Conservation (phyloP, 768 basidiomycete species). For the Mycena alexandri region DNA sequence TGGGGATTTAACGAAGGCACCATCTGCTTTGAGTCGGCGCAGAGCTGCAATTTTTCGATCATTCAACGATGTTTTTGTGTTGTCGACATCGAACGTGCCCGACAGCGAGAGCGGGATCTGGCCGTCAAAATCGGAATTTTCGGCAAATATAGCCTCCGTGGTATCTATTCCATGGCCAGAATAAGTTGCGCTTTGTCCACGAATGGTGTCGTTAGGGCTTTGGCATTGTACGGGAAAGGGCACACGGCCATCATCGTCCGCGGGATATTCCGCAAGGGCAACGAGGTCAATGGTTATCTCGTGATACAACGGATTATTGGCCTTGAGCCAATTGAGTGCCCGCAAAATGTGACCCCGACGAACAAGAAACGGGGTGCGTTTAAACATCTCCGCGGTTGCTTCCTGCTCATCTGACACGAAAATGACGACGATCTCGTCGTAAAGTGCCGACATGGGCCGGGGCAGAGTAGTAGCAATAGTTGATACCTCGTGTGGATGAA, state of each 20-base stretch:
- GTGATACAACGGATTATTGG: not conserved
- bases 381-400: conserved; percentile 16
- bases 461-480: conserved; percentile 12
- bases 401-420: conserved; percentile 11
- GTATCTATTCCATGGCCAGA: conserved; percentile 34
- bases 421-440: conserved; percentile 10
- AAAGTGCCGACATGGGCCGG: conserved; percentile 11
- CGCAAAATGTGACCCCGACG: conserved; percentile 18
- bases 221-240: conserved; percentile 32
- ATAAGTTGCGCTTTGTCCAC: conserved; percentile 31
- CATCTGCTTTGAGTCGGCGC: not conserved
- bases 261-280: conserved; percentile 30
- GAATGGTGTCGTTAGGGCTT: conserved; percentile 12
- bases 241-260: conserved; percentile 7
- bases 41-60: not conserved
- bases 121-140: not conserved
- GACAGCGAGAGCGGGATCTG: not conserved
- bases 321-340: conserved; percentile 19
- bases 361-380: conserved; percentile 29
- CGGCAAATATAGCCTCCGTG: conserved; percentile 13
- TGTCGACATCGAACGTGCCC: not conserved
- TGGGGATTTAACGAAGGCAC: not conserved
- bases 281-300: conserved; percentile 29
- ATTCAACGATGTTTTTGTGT: not conserved
- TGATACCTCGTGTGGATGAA: conserved; percentile 35